Percentiles rank a stretch among this genome's conserved stretches.
Evolutionary conservation across 2,329 filamentous ascomycete species (phyloP).

Genomic region (Penicillium hordei): DNA sequence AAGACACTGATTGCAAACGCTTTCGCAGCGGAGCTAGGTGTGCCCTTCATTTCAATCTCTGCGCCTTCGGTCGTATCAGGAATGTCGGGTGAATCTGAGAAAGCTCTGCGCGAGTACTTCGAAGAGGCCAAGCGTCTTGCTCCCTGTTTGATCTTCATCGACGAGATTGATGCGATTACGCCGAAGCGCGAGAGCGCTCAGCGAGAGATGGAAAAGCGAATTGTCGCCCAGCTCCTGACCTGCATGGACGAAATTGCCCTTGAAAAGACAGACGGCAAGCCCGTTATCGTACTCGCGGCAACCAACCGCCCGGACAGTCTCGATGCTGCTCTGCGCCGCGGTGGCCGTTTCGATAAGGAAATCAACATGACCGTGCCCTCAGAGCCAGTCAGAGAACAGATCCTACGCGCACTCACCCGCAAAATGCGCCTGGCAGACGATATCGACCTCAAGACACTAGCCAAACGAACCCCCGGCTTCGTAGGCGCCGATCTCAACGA

Average conservation of each 20-base stretch:
- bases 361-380: slow-evolving; percentile 88
- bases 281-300: slow-evolving; percentile 85
- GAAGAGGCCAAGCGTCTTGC: slow-evolving; percentile 84
- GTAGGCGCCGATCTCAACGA: slow-evolving; percentile 86
- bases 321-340: slow-evolving; percentile 72
- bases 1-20: slow-evolving; percentile 83
- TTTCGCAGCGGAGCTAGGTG: slow-evolving; percentile 70
- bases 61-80: slow-evolving; percentile 79
- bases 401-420: slow-evolving; percentile 70
- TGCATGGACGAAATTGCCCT: slow-evolving; percentile 82
- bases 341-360: slow-evolving; percentile 76
- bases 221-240: slow-evolving; percentile 76
- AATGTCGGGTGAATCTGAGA: slow-evolving; percentile 87
- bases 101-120: slow-evolving; percentile 79
- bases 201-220: slow-evolving; percentile 85
- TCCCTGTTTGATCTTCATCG: slow-evolving; percentile 87
- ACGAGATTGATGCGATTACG: slow-evolving; percentile 88
- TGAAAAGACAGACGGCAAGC: slow-evolving; percentile 69
- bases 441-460: slow-evolving; percentile 71
- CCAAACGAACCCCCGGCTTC: slow-evolving; percentile 85
- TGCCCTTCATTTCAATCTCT: slow-evolving; percentile 78
- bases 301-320: slow-evolving; percentile 86
- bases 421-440: slow-evolving; percentile 64
- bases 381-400: slow-evolving; percentile 71
- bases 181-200: slow-evolving; percentile 80